Percentiles rank a stretch among this genome's conserved stretches.
Evolutionary conservation across 2,329 filamentous ascomycete genomes (phyloP).

Genomic region (Xylariomycetidae sp.): DNA sequence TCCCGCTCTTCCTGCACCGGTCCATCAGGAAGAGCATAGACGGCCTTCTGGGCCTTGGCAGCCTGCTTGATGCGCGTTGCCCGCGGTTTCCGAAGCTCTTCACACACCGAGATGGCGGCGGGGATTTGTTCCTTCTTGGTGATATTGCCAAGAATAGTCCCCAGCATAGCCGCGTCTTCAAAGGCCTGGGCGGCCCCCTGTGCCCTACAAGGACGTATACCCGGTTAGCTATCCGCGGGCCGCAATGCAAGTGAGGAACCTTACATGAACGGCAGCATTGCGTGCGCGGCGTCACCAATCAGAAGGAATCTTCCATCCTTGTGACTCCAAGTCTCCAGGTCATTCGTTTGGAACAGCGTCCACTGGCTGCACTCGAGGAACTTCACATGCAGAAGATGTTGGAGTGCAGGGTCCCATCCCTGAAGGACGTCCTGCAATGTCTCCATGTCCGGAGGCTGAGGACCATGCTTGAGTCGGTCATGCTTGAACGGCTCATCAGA

Average conservation of each 20-base stretch:
- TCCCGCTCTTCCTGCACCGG: constrained; percentile 3
- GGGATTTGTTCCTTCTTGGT: constrained; percentile 1
- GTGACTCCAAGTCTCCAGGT: constrained; percentile 3
- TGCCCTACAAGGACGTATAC: constrained; percentile 2
- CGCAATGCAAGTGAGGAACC: neutral
- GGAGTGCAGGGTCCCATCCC: constrained; percentile 6
- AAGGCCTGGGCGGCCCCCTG: constrained; percentile 9
- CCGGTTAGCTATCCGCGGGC: neutral
- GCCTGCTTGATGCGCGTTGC: constrained; percentile 2
- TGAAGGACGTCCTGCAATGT: neutral
- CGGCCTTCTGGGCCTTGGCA: constrained; percentile 4
- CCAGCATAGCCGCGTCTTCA: constrained; percentile 5
- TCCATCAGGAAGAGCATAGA: constrained; percentile 5
- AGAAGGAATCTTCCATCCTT: constrained; percentile 4
- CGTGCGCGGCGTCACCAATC: constrained; percentile 8
- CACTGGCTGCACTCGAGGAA: constrained; percentile 4
- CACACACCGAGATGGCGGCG: constrained; percentile 4
- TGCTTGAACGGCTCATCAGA: neutral
- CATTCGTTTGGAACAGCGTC: constrained; percentile 6
- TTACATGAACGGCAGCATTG: constrained; percentile 6
- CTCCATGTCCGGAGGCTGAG: constrained; percentile 1
- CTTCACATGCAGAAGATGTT: constrained; percentile 2
- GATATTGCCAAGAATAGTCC: constrained; percentile 2
- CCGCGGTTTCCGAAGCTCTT: constrained; percentile 4
- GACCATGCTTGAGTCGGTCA: constrained; percentile 3